Percentiles rank a stretch among this genome's conserved stretches.
phyloP scores from a whole-genome alignment of 805 yeast species.

The Candida dajiaensis region DNA sequence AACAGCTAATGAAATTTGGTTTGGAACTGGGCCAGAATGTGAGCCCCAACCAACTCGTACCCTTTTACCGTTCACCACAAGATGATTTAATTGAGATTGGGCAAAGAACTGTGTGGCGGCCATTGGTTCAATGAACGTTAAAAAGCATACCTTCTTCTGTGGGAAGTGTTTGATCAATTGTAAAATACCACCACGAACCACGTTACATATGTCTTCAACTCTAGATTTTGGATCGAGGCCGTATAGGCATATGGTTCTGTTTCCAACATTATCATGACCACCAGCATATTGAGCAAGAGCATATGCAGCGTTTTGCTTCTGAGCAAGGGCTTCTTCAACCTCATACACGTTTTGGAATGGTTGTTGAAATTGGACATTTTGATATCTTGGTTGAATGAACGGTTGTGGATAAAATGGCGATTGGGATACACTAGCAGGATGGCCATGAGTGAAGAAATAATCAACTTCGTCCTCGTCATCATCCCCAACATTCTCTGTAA shows the following conservation, averaged over 20 bases:
- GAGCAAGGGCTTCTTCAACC: slow-evolving; percentile 51
- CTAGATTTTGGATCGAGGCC: slow-evolving; percentile 59
- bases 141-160: slow-evolving; percentile 55
- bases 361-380: neutral
- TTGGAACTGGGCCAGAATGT: slow-evolving; percentile 56
- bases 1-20: slow-evolving; percentile 54
- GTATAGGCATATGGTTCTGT: slow-evolving; percentile 66
- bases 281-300: slow-evolving; percentile 88
- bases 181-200: slow-evolving; percentile 70
- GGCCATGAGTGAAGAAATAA: neutral
- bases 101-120: slow-evolving; percentile 65
- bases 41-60: slow-evolving; percentile 67
- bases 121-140: slow-evolving; percentile 59
- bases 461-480: slow-evolving; percentile 6
- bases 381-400: neutral
- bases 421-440: neutral
- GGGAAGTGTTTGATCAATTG: slow-evolving; percentile 50
- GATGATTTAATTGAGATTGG: slow-evolving; percentile 50
- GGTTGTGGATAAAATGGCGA: neutral
- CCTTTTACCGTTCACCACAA: slow-evolving; percentile 55
- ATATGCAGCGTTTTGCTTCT: slow-evolving; percentile 89
- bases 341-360: slow-evolving; percentile 2
- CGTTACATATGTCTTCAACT: slow-evolving; percentile 70
- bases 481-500: slow-evolving; percentile 28
- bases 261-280: slow-evolving; percentile 72